Evolutionary conservation across 2,329 filamentous ascomycete species (phyloP).

Genomic region (Phyllosticta citrichinensis): DNA sequence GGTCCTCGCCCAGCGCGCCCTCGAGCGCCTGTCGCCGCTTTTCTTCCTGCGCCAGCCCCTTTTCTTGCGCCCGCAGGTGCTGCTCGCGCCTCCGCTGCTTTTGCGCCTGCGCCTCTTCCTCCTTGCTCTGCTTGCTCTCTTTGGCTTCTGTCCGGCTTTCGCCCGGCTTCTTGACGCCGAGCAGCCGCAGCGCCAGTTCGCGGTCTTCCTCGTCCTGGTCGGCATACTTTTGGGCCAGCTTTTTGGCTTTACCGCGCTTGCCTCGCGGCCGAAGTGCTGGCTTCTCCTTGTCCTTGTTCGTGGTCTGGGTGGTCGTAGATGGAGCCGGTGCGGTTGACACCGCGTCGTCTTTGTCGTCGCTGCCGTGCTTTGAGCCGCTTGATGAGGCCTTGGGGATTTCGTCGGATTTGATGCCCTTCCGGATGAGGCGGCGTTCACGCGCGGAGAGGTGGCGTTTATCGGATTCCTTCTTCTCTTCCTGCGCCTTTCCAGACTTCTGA

Average conservation of each 20-base stretch:
- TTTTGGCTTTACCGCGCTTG: conserved; percentile 75
- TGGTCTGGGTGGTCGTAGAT: conserved; percentile 11
- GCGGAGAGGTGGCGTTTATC: conserved; percentile 28
- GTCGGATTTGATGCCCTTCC: conserved; percentile 20
- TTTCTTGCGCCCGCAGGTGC: conserved; percentile 65
- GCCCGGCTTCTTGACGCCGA: conserved; percentile 63
- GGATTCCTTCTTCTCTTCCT: conserved; percentile 14
- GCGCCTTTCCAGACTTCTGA: conserved; percentile 18
- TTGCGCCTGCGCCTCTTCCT: conserved; percentile 61
- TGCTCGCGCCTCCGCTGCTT: conserved; percentile 69
- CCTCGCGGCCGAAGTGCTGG: conserved; percentile 45
- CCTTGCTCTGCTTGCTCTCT: conserved; percentile 55
- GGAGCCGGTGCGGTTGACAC: conserved; percentile 19
- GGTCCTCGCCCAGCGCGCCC: conserved; percentile 14
- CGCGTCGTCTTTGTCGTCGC: conserved; percentile 19
- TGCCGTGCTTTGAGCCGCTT: conserved; percentile 10
- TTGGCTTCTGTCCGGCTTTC: conserved; percentile 55
- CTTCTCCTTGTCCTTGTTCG: conserved; percentile 8
- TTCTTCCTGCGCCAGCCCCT: conserved; percentile 69
- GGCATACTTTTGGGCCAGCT: conserved; percentile 80
- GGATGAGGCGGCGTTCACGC: conserved; percentile 27
- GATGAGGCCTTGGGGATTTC: conserved; percentile 13
- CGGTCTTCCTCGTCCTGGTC: conserved; percentile 93
- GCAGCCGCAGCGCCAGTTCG: conserved; percentile 68
- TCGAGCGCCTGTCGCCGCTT: conserved; percentile 39